Conservation (phyloP, 495 filamentous ascomycete genomes). For the Pyrenula aspistea region DNA sequence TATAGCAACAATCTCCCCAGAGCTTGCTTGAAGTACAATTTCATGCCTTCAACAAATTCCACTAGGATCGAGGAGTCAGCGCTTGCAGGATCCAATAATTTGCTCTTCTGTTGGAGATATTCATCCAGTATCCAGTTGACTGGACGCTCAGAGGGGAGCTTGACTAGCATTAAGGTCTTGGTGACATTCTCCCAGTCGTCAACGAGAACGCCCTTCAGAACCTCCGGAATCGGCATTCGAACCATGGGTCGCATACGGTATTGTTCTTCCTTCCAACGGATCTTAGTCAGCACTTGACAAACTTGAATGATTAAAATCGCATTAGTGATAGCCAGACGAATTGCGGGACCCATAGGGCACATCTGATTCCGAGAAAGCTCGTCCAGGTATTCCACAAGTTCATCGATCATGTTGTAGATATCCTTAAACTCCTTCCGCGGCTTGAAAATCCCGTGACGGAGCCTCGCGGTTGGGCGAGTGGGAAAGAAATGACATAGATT, state of each 20-base stretch:
- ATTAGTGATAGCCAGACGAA: not conserved
- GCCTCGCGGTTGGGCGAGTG: not conserved
- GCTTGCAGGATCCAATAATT: slow-evolving; percentile 49
- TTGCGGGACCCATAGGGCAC: not conserved
- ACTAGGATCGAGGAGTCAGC: slow-evolving; percentile 74
- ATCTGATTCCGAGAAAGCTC: not conserved
- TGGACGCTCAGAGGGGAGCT: slow-evolving; percentile 62
- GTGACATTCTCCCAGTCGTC: slow-evolving; percentile 99
- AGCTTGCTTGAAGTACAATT: slow-evolving; percentile 82
- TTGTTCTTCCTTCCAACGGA: slow-evolving; percentile 56
- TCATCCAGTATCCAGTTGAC: slow-evolving; percentile 68
- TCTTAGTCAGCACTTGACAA: not conserved
- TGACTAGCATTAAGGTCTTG: slow-evolving; percentile 79
- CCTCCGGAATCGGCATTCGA: slow-evolving; percentile 69
- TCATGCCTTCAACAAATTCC: slow-evolving; percentile 71
- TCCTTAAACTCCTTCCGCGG: not conserved
- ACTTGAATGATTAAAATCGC: not conserved
- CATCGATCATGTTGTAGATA: not conserved
- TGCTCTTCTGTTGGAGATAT: slow-evolving; percentile 58
- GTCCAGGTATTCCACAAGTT: not conserved
- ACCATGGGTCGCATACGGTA: slow-evolving; percentile 72
- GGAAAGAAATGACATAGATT: not conserved
- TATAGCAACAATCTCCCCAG: slow-evolving; percentile 85
- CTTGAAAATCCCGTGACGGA: not conserved
- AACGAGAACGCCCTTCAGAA: slow-evolving; percentile 78